These are phyloP conservation scores for Onygena corvina DNA, from an alignment of 2,329 filamentous ascomycete species.

Conservation along the genomic window DNA sequence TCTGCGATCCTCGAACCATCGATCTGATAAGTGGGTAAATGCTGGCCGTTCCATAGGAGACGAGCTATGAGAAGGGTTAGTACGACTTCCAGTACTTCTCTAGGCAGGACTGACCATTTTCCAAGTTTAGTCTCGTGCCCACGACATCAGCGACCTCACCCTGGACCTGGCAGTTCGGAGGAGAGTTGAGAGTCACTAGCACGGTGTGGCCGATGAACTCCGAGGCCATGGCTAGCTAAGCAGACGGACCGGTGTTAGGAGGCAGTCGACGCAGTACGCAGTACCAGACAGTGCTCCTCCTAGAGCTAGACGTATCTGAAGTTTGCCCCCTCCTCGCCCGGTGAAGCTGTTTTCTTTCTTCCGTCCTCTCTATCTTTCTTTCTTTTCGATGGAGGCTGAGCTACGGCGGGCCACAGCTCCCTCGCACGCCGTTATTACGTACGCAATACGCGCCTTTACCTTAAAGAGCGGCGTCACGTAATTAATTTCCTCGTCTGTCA, in stretches of 20 bases:
- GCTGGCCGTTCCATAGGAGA: slow-evolving; percentile 41
- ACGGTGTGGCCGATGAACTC: slow-evolving; percentile 68
- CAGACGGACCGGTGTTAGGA: neutral
- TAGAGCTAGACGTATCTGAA: neutral
- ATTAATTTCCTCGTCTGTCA: too few species aligned
- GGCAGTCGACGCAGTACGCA: neutral
- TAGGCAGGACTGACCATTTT: slow-evolving; percentile 49
- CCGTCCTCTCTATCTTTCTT: too few species aligned
- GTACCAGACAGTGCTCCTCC: neutral
- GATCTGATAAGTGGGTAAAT: slow-evolving; percentile 43
- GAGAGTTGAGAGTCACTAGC: slow-evolving; percentile 56
- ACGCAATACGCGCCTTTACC: too few species aligned
- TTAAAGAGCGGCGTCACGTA: too few species aligned
- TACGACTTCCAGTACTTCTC: neutral
- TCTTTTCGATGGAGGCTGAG: too few species aligned
- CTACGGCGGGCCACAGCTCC: too few species aligned
- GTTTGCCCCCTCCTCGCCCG: neutral
- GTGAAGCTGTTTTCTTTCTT: neutral
- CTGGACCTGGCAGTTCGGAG: slow-evolving; percentile 51
- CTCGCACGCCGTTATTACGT: too few species aligned
- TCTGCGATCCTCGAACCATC: slow-evolving; percentile 49
- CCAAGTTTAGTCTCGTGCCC: slow-evolving; percentile 56
- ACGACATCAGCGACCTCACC: slow-evolving; percentile 61
- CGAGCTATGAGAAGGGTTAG: slow-evolving; percentile 34
- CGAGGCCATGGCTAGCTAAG: slow-evolving; percentile 44